A percentile compares a stretch with the other conserved stretches of the same genome.
Conservation (phyloP, 495 filamentous ascomycete species). For the Aspergillus olivimuriae region DNA sequence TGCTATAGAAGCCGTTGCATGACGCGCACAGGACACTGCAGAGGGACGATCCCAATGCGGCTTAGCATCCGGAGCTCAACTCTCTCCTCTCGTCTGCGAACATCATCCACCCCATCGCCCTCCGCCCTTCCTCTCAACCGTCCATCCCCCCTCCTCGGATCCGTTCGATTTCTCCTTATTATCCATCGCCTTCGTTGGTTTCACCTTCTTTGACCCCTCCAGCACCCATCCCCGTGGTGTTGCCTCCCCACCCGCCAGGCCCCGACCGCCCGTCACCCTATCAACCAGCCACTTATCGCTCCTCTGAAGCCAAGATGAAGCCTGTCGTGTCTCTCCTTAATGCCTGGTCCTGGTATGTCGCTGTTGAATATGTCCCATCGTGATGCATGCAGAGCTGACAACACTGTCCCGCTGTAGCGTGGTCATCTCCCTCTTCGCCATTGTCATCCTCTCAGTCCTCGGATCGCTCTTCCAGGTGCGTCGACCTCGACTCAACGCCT, state of each 20-base stretch:
- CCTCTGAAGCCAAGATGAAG: conserved; percentile 62
- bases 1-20: no score
- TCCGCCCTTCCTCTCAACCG: neutral
- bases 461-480: conserved; percentile 69
- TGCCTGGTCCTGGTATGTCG: conserved; percentile 89
- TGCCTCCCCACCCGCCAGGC: neutral
- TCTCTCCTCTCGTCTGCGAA: conserved; percentile 25
- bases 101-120: conserved; percentile 9
- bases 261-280: neutral
- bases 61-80: conserved; percentile 26
- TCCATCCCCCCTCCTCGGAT: no score
- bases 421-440: conserved; percentile 81
- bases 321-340: conserved; percentile 83
- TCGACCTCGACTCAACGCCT: conserved; percentile 6
- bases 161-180: neutral
- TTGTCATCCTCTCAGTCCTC: conserved; percentile 79
- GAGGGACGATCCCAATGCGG: conserved; percentile 37
- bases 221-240: neutral
- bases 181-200: neutral
- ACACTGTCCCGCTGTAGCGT: conserved; percentile 48
- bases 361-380: no score
- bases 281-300: conserved; percentile 2
- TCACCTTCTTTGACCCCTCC: neutral
- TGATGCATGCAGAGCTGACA: conserved; percentile 7
- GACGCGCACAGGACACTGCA: no score